Base-by-base conservation (phyloP, 148 eudicot species). In the Salicornia ramosissima region DNA sequence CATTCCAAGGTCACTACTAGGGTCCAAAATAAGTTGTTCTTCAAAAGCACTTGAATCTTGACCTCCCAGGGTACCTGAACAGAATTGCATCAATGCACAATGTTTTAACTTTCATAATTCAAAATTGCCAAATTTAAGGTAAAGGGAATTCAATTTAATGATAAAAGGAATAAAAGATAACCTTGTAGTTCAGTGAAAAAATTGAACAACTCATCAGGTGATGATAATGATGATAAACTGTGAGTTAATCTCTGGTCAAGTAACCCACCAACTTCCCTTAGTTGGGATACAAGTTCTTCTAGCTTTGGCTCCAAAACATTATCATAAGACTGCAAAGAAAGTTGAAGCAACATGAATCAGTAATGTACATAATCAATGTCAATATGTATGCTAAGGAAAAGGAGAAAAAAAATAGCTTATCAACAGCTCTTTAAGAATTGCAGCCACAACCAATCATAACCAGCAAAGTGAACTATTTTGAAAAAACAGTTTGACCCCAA, bases 121-220 rank as follows among this genome's bases (percentile, higher is more conserved):
- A 30, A 47, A 46, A 15, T 4, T 6, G 21, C 36, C 39, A 45
- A 30, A 59, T 16, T 19, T 15, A 47, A 61, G 71, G 0, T 29
- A 64, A 13, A 65, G 12, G 36, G 28, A 46, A 9, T 12, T 46
- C 52, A 52, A 22, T 62, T 3, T 36, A 36, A 36, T 36, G 8
- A 36, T 4, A 8, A 36, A 3, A 36, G 10, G 67, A 25, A n/a
- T 9, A 40, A 62, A 8, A 22, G 39, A 19, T 70, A 43, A 89
- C 99, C 99, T 83, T 93, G 86, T 58, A 90, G 77, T 62, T 88
- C 99, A 69, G 74, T 77, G 77, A 94, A 94, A 75, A 90, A 77
- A 76, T 87, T 90, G 64, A 94, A 90, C 80, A 94, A 82, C 75
- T 94, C 97, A 80, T 94, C 99, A 0, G 97, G 97, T 10, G 85